Conservation (phyloP, 371 early-diverging fungal species). For the Zancudomyces culisetae region DNA sequence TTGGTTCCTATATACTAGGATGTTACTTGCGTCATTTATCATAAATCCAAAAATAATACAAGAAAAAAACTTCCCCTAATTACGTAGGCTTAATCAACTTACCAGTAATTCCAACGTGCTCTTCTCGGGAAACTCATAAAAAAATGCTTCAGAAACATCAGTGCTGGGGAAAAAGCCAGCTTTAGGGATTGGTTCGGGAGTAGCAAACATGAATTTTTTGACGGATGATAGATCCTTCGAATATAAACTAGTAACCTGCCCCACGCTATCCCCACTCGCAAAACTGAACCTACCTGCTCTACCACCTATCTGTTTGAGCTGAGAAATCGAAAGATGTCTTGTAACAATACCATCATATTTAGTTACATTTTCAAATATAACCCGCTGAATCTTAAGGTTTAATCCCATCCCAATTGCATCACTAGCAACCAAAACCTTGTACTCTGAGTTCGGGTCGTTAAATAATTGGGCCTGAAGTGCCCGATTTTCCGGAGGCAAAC, state of each 20-base stretch:
- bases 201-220: slow-evolving; percentile 6
- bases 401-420: slow-evolving; percentile 97
- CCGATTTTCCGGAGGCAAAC: slow-evolving; percentile 81
- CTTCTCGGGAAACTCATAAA: slow-evolving; percentile 17
- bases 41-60: too few relatives aligned
- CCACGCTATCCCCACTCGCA: slow-evolving; percentile 36
- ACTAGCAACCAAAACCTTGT: slow-evolving; percentile 77
- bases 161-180: not conserved
- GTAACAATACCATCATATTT: slow-evolving; percentile 57
- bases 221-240: slow-evolving; percentile 10
- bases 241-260: slow-evolving; percentile 32
- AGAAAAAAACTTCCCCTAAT: too few relatives aligned
- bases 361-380: slow-evolving; percentile 50
- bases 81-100: too few relatives aligned
- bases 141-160: not conserved
- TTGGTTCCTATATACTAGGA: too few relatives aligned
- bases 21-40: too few relatives aligned
- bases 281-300: slow-evolving; percentile 82
- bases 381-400: slow-evolving; percentile 77
- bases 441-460: slow-evolving; percentile 60
- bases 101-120: slow-evolving; percentile 8
- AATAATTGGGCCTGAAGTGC: slow-evolving; percentile 75
- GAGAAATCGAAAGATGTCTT: slow-evolving; percentile 38
- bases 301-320: slow-evolving; percentile 87
- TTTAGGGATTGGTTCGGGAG: slow-evolving; percentile 11